A percentile compares a stretch with the other conserved stretches of the same genome.
phyloP scores from a whole-genome alignment of 345 rosid genomes.

The Acer saccharum region DNA sequence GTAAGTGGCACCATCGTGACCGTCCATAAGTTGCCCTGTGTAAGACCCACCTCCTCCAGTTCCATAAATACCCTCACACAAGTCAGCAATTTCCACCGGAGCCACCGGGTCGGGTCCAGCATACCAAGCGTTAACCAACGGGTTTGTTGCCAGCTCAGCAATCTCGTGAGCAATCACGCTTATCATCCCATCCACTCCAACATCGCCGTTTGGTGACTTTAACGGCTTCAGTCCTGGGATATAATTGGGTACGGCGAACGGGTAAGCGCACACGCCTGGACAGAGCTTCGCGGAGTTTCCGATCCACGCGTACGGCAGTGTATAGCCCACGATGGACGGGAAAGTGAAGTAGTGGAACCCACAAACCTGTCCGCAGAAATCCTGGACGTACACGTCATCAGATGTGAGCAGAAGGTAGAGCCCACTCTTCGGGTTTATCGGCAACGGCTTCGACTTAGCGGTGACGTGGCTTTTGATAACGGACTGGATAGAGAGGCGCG shows the following conservation, averaged over 20 bases:
- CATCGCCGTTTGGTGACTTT: constrained; percentile 82
- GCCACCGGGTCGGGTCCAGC: constrained; percentile 88
- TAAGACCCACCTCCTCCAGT: constrained; percentile 98
- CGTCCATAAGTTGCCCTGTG: constrained; percentile 82
- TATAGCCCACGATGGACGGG: constrained; percentile 92
- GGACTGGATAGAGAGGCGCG: constrained; percentile 80
- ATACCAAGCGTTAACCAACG: constrained; percentile 95
- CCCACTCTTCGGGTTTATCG: constrained; percentile 72
- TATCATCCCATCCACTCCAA: constrained; percentile 94
- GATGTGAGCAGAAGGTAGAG: constrained; percentile 79
- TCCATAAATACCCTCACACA: constrained; percentile 97
- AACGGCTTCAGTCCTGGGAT: constrained; percentile 70
- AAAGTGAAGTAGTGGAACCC: constrained; percentile 98
- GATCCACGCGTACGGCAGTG: constrained; percentile 96
- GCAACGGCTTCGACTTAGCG: constrained; percentile 66
- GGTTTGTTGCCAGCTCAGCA: constrained; percentile 95
- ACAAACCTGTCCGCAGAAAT: constrained; percentile 90
- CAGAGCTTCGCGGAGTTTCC: constrained; percentile 90
- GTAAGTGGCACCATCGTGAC: constrained; percentile 71
- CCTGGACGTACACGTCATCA: constrained; percentile 92
- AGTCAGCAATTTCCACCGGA: constrained; percentile 93
- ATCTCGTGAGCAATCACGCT: constrained; percentile 94
- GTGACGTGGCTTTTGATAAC: constrained; percentile 83
- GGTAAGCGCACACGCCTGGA: constrained; percentile 94
- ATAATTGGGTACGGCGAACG: constrained; percentile 72